Base-by-base conservation (phyloP, 805 yeast species). In the Teunomyces aglyptinius region DNA sequence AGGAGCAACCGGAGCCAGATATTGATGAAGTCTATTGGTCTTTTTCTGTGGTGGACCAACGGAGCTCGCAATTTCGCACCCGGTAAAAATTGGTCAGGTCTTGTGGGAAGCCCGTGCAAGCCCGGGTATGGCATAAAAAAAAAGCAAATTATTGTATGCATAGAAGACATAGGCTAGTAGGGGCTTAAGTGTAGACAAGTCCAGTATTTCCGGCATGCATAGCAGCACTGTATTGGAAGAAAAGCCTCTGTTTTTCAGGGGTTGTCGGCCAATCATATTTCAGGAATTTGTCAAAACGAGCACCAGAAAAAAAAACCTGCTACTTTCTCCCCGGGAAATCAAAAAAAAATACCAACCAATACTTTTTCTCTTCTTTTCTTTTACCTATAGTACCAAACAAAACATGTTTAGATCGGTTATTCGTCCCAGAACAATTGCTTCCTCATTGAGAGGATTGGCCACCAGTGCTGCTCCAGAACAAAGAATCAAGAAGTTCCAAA, bases 401-500 rank as follows among this genome's bases (percentile, higher is more conserved):
- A 44, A 32, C 29, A 58, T 58, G 62, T 50, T 58, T 36, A 58
- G 56, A 54, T 47, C 56, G 42, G 41, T 58, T 48, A 41, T 55
- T 48, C 56, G 57, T 50, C 48, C 50, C 33, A 48, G 46, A 44
- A 48, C 42, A 43, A 43, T 45, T 32, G 43, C 46, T 8, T 43
- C 41, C 31, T 34, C 46, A 15, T 45, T 53, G 35, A 66, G 73
- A 54, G 50, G 61, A 10, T 64, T 77, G 55, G 82, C 82, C 41
- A 78, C 88, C 19, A 72, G 79, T 19, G 78, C 85, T 42, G 54
- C 63, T 13, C 56, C 61, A 32, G 67, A 67, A 49, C 69, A 76
- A 11, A 76, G 85, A 51, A 54, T 85, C 57, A 94, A 94, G 76
- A 81, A 84, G 27, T 91, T 94, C 72, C 88, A 91, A 66, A 84